Evolutionary conservation across 495 filamentous ascomycete genomes (phyloP).

Genomic region (Hypoxylon rickii): DNA sequence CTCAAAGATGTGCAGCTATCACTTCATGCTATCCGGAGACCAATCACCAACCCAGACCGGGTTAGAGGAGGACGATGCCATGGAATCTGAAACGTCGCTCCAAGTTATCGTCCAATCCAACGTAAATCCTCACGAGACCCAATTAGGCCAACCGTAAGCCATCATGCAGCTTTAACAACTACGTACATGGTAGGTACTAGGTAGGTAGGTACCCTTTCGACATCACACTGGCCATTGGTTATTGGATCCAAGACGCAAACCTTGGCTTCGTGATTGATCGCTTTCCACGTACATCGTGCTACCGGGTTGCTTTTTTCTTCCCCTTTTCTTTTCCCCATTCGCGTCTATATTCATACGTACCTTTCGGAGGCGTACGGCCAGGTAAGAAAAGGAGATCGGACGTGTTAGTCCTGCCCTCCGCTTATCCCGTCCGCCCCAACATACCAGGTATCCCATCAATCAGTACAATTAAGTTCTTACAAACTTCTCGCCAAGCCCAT

Average conservation of each 20-base stretch:
- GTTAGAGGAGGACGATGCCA: slow-evolving; percentile 24
- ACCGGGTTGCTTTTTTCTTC: slow-evolving; percentile 1
- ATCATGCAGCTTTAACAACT: slow-evolving; percentile 22
- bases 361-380: slow-evolving; percentile 3
- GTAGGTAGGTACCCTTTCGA: not conserved
- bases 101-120: slow-evolving; percentile 28
- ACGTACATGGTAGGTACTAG: not conserved
- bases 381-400: slow-evolving; percentile 7
- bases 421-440: not conserved
- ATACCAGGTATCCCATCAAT: no score
- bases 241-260: slow-evolving; percentile 19
- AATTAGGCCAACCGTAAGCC: slow-evolving; percentile 26
- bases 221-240: no score
- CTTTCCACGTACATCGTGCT: slow-evolving; percentile 30
- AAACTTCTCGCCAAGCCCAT: slow-evolving; percentile 7
- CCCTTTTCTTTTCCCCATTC: not conserved
- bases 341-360: no score
- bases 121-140: slow-evolving; percentile 17
- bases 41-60: slow-evolving; percentile 19
- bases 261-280: slow-evolving; percentile 25
- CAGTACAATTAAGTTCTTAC: no score
- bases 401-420: slow-evolving; percentile 9
- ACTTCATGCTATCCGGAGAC: slow-evolving; percentile 22
- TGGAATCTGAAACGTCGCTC: slow-evolving; percentile 36
- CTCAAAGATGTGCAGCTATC: slow-evolving; percentile 31